Base-by-base conservation (phyloP, 176 grass and related monocot species). In the Sorghum bicolor region DNA sequence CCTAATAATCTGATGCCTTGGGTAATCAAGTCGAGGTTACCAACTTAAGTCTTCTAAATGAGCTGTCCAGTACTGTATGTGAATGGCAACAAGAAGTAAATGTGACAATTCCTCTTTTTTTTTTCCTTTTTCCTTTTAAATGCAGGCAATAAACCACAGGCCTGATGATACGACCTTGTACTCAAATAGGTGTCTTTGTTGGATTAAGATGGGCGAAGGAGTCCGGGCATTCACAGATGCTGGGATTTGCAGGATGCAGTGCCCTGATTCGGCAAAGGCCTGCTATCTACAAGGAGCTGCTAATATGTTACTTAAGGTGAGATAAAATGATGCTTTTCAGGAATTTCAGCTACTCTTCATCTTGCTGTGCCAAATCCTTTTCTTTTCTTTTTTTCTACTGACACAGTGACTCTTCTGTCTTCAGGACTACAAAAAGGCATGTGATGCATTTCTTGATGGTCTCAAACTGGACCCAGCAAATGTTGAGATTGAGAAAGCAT, bases 151-250 rank as follows among this genome's bases (percentile, higher is more conserved):
- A 26, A 17, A 20, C 22, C 50, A 64, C 15, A 40, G 28, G 32
- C 63, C 53, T 12, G 34, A 36, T 16, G 75, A 92, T 61, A 48
- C 38, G 61, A 78, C 44, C 7, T 37, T 92, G 25, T 74, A 67
- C 65, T 81, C 90, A 67, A 86, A 88, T 78, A 83, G 83, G 72
- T 53, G 90, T 47, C 53, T 86, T 71, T 92, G 86, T 32, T 86
- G 77, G 70, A 78, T 85, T 41, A 80, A 71, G 11, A 45, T 84
- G 82, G 86, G 82, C 61, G 34, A 73, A 48, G 86, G 82, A 44
- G 44, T 70, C 1, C 24, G 12, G 17, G 82, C 86, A 40, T 43
- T 83, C 57, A 41, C 13, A 26, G 90, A 92, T 84, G 79, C 82
- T 64, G 40, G 82, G 50, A 19, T 67, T 75, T 87, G 78, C 65